These are phyloP conservation scores for Saccharomycopsis lassenensis DNA, from an alignment of 805 yeast genomes.

Conservation along the genomic window DNA sequence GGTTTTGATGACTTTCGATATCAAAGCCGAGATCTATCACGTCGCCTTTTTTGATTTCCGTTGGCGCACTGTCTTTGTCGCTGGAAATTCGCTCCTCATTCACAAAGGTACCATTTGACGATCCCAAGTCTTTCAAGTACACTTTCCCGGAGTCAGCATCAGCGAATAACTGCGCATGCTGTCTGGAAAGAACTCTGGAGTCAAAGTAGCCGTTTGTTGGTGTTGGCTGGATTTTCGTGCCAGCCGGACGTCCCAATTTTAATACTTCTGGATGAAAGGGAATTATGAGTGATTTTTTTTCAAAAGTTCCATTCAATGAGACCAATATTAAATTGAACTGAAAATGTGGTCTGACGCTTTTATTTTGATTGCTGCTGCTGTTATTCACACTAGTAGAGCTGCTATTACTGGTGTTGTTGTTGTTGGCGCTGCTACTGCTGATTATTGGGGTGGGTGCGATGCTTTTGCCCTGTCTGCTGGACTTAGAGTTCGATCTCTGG, in stretches of 20 bases:
- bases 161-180: slow-evolving; percentile 84
- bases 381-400: no score
- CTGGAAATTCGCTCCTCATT: slow-evolving; percentile 60
- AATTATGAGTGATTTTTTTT: slow-evolving; percentile 63
- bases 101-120: slow-evolving; percentile 90
- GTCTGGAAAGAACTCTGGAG: slow-evolving; percentile 83
- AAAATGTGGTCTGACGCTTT: slow-evolving; percentile 16
- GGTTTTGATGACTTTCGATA: slow-evolving; percentile 48
- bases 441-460: no score
- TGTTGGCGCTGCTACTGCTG: not conserved
- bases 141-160: slow-evolving; percentile 54
- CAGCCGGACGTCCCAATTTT: slow-evolving; percentile 84
- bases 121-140: slow-evolving; percentile 74
- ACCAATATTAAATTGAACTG: slow-evolving; percentile 55
- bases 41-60: slow-evolving; percentile 68
- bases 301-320: slow-evolving; percentile 76
- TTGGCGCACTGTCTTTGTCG: slow-evolving; percentile 38
- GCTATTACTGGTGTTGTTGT: not conserved
- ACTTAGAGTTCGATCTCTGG: no score
- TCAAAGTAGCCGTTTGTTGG: slow-evolving; percentile 88
- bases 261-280: slow-evolving; percentile 77
- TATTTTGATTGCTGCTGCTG: slow-evolving; percentile 1
- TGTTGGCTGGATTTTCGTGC: slow-evolving; percentile 38
- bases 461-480: not conserved
- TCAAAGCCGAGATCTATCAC: slow-evolving; percentile 91